Percentiles rank a stretch among this genome's conserved stretches.
phyloP scores from a whole-genome alignment of 345 rosid species.

The Excoecaria agallocha region DNA sequence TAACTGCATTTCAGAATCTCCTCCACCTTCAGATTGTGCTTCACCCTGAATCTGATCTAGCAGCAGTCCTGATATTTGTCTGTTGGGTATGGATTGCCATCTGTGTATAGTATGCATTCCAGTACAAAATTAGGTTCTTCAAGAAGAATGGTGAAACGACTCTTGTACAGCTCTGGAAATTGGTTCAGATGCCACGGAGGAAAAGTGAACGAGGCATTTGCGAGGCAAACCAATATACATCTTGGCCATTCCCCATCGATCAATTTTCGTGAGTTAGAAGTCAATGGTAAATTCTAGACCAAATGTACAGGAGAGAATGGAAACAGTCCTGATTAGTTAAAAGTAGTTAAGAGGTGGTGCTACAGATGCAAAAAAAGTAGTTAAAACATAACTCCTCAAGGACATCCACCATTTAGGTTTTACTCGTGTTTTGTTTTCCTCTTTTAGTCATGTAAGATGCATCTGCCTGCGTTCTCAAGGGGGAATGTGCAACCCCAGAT shows the following conservation, averaged over 20 bases:
- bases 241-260: background rate
- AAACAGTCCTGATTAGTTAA: background rate
- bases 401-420: background rate
- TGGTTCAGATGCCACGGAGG: background rate
- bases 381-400: no score
- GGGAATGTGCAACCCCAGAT: background rate
- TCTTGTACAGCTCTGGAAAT: conserved; percentile 1
- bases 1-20: conserved; percentile 6
- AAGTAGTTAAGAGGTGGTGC: background rate
- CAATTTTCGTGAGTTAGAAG: conserved; percentile 5
- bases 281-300: no score
- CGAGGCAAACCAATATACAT: background rate
- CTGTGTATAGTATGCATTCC: conserved; percentile 16
- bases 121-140: background rate
- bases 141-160: background rate
- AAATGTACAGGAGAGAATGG: conserved; percentile 6
- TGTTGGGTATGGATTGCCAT: conserved; percentile 4
- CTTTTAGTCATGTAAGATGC: background rate
- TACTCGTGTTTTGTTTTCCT: background rate
- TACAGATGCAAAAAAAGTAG: no score
- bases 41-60: conserved; percentile 25
- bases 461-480: background rate
- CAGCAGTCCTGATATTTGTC: background rate
- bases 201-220: background rate
- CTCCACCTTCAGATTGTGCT: conserved; percentile 14